Conservation (phyloP, 129 eudicot genomes). For the Smallanthus sonchifolius region DNA sequence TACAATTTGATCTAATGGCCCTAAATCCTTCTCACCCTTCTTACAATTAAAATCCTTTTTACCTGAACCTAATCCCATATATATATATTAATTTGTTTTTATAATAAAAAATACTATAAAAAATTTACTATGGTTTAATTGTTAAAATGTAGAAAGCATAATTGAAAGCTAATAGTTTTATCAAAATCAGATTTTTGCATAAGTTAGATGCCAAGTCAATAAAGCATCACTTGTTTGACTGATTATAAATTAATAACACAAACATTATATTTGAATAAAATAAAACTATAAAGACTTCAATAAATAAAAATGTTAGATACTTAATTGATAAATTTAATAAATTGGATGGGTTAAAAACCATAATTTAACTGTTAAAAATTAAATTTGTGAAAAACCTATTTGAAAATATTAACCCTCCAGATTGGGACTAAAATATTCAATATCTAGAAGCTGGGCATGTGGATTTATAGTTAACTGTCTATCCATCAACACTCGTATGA, state of each 20-base stretch:
- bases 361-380: neutral
- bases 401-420: neutral
- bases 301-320: neutral
- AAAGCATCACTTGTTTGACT: neutral
- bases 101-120: too few species aligned
- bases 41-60: too few species aligned
- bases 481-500: neutral
- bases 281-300: neutral
- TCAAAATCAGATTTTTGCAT: neutral
- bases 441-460: slow-evolving; percentile 21
- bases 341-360: neutral
- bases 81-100: too few species aligned
- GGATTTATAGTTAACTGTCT: neutral
- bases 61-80: too few species aligned
- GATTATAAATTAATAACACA: neutral
- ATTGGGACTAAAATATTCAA: slow-evolving; percentile 18
- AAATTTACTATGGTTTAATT: too few species aligned
- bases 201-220: neutral
- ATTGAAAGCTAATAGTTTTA: too few species aligned
- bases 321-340: neutral
- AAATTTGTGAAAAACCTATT: neutral
- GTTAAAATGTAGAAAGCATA: too few species aligned
- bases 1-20: too few species aligned
- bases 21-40: too few species aligned
- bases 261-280: neutral